Base-by-base conservation (phyloP, 441 rosid species). In the Melianthus villosus region DNA sequence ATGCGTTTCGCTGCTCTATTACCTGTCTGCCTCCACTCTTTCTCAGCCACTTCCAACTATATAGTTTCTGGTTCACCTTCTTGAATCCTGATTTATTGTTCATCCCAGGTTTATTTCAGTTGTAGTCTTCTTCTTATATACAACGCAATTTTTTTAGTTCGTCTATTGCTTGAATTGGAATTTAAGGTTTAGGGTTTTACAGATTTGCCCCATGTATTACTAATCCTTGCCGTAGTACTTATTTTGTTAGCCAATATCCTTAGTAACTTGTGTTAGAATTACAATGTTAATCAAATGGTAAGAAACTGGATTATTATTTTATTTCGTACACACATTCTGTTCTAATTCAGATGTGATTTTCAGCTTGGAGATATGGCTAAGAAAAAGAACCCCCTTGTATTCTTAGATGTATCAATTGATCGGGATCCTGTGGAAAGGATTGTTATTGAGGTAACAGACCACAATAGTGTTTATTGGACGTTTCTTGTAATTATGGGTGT, bases 381-480 rank as follows among this genome's bases (percentile, higher is more conserved):
- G 72, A 79, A 65, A 49, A 83, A 64, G 68, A 79, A 77, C 40
- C 98, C 92, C 41, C 23, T 44, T 42, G 89, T 89, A 1, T 84
- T 72, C 59, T 53, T 84, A 16, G 95, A 89, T 60, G 63, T 84
- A 39, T 79, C 92, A 0, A 50, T 81, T 41, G 82, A 67, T 42
- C 72, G 78, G 41, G 92, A 58, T 66, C 71, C 78, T n/a, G 59
- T 48, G 46, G 76, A 81, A 54, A 78, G 75, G 38, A 62, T 89
- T 57, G 62, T 63, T 48, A 64, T 89, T 7, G 92, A 89, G 97
- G 97, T 89, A 71, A 64, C 38, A 40, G 37, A 19, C 30, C 30
- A 34, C 7, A 23, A n/a, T 25, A n/a, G 17, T 3, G 7, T 16
- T 37, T 25, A 32, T 7, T 50, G 16, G 25, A 13, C 3, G 10